Percentiles rank a stretch among this genome's conserved stretches.
These are phyloP conservation scores for Eucalyptus urophylla DNA, from an alignment of 345 rosid species.

Conservation along the genomic window DNA sequence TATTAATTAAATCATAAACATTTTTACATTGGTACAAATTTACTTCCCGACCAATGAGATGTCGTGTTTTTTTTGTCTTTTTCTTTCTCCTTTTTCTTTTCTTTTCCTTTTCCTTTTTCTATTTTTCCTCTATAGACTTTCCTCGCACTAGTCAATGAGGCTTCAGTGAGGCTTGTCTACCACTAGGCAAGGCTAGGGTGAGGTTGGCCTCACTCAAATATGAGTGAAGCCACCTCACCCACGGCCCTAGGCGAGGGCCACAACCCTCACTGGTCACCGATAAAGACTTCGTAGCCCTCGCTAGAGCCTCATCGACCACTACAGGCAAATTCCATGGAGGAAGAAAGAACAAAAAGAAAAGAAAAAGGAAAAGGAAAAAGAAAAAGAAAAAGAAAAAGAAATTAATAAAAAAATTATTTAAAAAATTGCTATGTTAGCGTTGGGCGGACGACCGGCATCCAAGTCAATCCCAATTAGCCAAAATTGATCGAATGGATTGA, in stretches of 20 bases:
- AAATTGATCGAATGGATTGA: rapidly evolving
- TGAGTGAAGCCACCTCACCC: too few relatives aligned
- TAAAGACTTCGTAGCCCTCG: rapidly evolving
- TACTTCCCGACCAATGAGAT: rapidly evolving
- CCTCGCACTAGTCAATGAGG: rapidly evolving
- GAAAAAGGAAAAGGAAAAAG: too few relatives aligned
- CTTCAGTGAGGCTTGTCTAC: rapidly evolving
- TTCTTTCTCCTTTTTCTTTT: too few relatives aligned
- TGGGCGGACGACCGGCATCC: rapidly evolving
- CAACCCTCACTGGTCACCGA: rapidly evolving
- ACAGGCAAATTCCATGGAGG: too few relatives aligned
- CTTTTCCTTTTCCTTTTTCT: too few relatives aligned
- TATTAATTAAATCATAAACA: rapidly evolving
- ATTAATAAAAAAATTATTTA: too few relatives aligned
- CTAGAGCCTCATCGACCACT: rapidly evolving
- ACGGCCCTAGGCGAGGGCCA: rapidly evolving
- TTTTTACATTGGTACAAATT: too few relatives aligned
- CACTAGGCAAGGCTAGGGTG: too few relatives aligned
- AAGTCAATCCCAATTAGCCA: rapidly evolving
- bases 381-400: too few relatives aligned
- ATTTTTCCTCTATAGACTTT: rapidly evolving
- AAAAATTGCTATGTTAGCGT: rapidly evolving
- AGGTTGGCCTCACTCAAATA: too few relatives aligned
- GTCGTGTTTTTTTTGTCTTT: rapidly evolving
- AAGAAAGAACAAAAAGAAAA: too few relatives aligned